Evolutionary conservation across 129 eudicot species (phyloP).

Genomic region (Artemisia annua): DNA sequence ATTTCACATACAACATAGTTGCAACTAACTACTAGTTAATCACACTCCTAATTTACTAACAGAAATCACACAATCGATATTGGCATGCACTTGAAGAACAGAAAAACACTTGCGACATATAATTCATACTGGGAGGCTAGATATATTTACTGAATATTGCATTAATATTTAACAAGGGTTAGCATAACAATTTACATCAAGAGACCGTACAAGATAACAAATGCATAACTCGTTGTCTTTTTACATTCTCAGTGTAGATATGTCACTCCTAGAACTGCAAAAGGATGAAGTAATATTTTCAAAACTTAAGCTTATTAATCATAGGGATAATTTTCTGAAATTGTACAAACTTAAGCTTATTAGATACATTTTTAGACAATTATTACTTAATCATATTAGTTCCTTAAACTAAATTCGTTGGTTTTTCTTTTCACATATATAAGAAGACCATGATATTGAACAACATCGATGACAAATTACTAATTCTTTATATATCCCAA

Average conservation of each 20-base stretch:
- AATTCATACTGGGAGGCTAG: neutral
- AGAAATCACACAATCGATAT: neutral
- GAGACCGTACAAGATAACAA: neutral
- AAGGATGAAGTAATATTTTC: conserved; percentile 2
- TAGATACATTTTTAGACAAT: neutral
- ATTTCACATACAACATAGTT: neutral
- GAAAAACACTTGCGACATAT: neutral
- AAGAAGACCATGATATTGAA: no score
- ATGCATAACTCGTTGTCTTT: neutral
- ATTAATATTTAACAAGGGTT: neutral
- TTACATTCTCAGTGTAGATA: neutral
- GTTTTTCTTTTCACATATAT: no score
- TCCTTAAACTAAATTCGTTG: no score
- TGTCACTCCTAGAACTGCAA: neutral
- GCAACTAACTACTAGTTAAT: neutral
- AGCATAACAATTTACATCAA: neutral
- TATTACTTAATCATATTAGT: no score
- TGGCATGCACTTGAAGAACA: neutral
- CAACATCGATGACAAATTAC: no score
- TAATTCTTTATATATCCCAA: no score
- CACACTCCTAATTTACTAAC: neutral
- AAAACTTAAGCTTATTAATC: neutral
- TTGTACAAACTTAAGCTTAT: neutral
- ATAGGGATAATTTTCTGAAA: no score
- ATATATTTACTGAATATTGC: neutral